Conservation (phyloP, 2,329 filamentous ascomycete genomes). For the Thermothelomyces thermophilus region DNA sequence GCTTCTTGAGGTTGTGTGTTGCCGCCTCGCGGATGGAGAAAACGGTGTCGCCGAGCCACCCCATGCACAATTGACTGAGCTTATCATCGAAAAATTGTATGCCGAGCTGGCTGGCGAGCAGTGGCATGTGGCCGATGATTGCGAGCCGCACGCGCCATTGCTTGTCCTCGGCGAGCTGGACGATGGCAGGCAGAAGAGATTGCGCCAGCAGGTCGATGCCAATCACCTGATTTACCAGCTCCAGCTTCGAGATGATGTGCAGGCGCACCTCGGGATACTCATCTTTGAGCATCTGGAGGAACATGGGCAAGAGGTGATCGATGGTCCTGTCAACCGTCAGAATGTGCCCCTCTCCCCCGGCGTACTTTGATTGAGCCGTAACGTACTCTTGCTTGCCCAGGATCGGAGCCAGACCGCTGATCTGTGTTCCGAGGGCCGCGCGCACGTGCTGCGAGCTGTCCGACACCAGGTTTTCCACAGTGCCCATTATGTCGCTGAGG, state of each 20-base stretch:
- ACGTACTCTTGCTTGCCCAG: constrained; percentile 93
- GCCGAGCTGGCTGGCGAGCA: constrained; percentile 89
- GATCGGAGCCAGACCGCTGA: constrained; percentile 92
- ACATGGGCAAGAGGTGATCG: constrained; percentile 95
- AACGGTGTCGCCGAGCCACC: constrained; percentile 95
- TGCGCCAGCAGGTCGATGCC: constrained; percentile 96
- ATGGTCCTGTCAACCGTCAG: constrained; percentile 63
- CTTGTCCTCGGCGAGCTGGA: constrained; percentile 96
- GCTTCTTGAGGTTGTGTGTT: constrained; percentile 94
- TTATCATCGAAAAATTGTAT: constrained; percentile 99
- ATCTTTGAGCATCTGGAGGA: constrained; percentile 98
- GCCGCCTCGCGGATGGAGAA: constrained; percentile 98
- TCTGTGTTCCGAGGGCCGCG: constrained; percentile 90
- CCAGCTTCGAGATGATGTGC: constrained; percentile 99
- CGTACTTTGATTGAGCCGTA: background rate
- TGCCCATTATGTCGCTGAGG: constrained; percentile 93
- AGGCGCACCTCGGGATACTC: constrained; percentile 97
- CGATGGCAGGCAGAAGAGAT: constrained; percentile 92
- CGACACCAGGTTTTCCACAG: constrained; percentile 90
- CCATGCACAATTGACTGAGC: constrained; percentile 91
- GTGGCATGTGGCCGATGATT: constrained; percentile 98
- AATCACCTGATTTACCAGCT: constrained; percentile 97
- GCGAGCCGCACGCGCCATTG: constrained; percentile 97
- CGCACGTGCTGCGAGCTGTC: constrained; percentile 96
- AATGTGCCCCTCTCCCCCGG: background rate